These are phyloP conservation scores for Pleomassaria siparia DNA, from an alignment of 2,329 filamentous ascomycete species.

Conservation along the genomic window DNA sequence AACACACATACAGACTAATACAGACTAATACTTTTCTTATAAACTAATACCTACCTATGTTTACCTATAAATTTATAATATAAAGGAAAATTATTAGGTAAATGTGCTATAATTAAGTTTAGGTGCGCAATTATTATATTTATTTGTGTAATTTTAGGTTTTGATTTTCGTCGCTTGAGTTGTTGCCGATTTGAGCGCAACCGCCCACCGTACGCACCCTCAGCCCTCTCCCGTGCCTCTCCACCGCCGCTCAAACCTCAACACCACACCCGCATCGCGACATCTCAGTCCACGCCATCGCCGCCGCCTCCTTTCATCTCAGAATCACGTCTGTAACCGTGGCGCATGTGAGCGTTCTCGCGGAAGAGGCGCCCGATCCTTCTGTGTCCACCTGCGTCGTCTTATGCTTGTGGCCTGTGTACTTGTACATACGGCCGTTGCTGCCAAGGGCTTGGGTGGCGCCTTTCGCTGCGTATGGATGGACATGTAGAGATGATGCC, in stretches of 20 bases:
- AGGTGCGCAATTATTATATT: too few relatives aligned
- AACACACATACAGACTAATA: too few relatives aligned
- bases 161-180: too few relatives aligned
- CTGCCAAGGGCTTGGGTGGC: slow-evolving; percentile 44
- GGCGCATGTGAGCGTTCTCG: slow-evolving; percentile 31
- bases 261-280: slow-evolving; percentile 17
- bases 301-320: background rate
- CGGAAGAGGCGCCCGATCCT: slow-evolving; percentile 8
- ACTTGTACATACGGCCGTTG: slow-evolving; percentile 20
- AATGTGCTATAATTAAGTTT: too few relatives aligned
- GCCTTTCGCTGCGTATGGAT: slow-evolving; percentile 33
- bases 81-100: too few relatives aligned
- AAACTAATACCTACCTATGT: too few relatives aligned
- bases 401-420: slow-evolving; percentile 19
- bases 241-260: slow-evolving; percentile 4
- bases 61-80: too few relatives aligned
- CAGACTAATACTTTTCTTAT: too few relatives aligned
- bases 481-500: slow-evolving; percentile 26
- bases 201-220: too few relatives aligned
- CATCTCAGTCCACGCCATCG: background rate
- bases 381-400: slow-evolving; percentile 15
- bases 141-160: too few relatives aligned
- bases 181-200: too few relatives aligned
- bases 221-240: too few relatives aligned
- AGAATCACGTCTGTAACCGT: background rate